Conservation (phyloP, 768 basidiomycete species). For the Pisolithus albus region DNA sequence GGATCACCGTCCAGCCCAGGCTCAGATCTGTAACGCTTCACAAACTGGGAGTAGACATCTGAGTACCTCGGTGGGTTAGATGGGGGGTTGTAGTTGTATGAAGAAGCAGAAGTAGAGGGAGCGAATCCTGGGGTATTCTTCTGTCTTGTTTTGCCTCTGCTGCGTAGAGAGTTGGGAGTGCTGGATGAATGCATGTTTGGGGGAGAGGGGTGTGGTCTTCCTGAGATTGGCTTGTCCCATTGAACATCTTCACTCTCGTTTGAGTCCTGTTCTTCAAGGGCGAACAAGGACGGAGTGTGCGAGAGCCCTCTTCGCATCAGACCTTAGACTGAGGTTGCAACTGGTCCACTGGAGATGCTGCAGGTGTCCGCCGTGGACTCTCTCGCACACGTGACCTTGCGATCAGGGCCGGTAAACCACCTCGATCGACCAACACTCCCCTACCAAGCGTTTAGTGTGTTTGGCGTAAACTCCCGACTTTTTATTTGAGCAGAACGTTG, state of each 20-base stretch:
- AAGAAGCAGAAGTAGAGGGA: slow-evolving; percentile 21
- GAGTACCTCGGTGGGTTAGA: slow-evolving; percentile 36
- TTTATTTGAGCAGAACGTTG: not conserved
- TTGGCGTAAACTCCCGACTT: too few relatives aligned
- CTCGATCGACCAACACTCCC: too few relatives aligned
- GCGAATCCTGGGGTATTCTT: slow-evolving; percentile 25
- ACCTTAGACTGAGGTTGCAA: too few relatives aligned
- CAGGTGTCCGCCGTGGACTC: not conserved
- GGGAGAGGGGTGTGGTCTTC: slow-evolving; percentile 15
- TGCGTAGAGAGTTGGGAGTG: slow-evolving; percentile 24
- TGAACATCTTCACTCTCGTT: slow-evolving; percentile 41
- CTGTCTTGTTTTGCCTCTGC: slow-evolving; percentile 27
- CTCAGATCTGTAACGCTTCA: slow-evolving; percentile 65
- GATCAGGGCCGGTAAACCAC: too few relatives aligned
- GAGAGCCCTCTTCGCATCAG: slow-evolving; percentile 17
- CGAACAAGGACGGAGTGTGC: slow-evolving; percentile 63
- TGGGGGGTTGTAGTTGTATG: slow-evolving; percentile 23
- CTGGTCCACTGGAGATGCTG: too few relatives aligned
- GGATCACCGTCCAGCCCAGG: slow-evolving; percentile 60
- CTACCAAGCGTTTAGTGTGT: too few relatives aligned
- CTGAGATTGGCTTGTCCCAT: slow-evolving; percentile 35
- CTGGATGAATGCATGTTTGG: slow-evolving; percentile 19
- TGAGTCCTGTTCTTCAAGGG: slow-evolving; percentile 52
- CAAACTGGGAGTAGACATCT: slow-evolving; percentile 75
- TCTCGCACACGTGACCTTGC: not conserved